Percentiles rank a stretch among this genome's conserved stretches.
Evolutionary conservation across 768 basidiomycete genomes (phyloP).

Genomic region (Phallus indusiatus): DNA sequence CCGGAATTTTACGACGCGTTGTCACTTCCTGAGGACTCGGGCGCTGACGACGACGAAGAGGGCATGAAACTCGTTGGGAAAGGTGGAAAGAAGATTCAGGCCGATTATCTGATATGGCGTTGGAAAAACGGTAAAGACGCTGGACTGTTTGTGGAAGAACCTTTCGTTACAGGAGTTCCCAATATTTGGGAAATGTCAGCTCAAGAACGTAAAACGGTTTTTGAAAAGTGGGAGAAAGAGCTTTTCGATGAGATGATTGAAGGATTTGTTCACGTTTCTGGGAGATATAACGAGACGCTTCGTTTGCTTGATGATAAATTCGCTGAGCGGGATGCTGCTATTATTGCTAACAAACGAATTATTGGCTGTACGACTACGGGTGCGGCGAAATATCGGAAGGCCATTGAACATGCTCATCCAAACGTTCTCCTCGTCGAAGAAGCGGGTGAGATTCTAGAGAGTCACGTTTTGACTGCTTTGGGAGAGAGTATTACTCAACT

Average conservation of each 20-base stretch:
- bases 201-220: constrained; percentile 18
- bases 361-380: constrained; percentile 64
- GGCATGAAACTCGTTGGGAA: constrained; percentile 39
- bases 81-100: constrained; percentile 25
- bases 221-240: constrained; percentile 26
- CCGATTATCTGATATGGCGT: constrained; percentile 33
- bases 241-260: constrained; percentile 28
- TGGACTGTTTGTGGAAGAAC: constrained; percentile 28
- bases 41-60: no score
- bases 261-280: constrained; percentile 23
- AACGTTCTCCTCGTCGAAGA: constrained; percentile 59
- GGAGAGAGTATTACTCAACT: constrained; percentile 37
- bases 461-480: constrained; percentile 53
- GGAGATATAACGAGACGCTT: constrained; percentile 32
- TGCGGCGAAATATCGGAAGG: constrained; percentile 48
- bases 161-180: constrained; percentile 16
- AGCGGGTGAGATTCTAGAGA: constrained; percentile 65
- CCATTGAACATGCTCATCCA: constrained; percentile 37
- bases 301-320: constrained; percentile 28
- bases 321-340: constrained; percentile 21
- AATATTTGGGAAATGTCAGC: constrained; percentile 31
- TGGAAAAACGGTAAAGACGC: constrained; percentile 40
- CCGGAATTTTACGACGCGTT: constrained; percentile 26
- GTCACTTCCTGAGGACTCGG: constrained; percentile 27
- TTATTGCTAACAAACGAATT: constrained; percentile 40